phyloP scores from a whole-genome alignment of 2,329 filamentous ascomycete genomes.

The Penicillium sp. region DNA sequence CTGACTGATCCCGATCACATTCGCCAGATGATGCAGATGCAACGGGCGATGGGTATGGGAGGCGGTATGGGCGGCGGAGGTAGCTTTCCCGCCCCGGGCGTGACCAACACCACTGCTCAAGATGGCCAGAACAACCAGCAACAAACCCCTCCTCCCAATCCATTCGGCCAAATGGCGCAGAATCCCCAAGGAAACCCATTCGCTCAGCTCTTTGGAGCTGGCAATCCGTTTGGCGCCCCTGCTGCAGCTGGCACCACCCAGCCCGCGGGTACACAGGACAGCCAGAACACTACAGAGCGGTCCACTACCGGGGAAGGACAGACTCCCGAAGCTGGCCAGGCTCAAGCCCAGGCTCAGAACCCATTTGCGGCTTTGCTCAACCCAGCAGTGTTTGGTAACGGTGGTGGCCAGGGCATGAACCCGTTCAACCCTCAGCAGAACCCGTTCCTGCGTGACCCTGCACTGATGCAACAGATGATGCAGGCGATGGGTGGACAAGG shows the following conservation, averaged over 20 bases:
- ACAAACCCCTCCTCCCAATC: slow-evolving; percentile 28
- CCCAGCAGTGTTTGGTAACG: slow-evolving; percentile 34
- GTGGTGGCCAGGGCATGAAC: slow-evolving; percentile 41
- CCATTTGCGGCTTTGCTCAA: slow-evolving; percentile 66
- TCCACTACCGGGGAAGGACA: slow-evolving; percentile 31
- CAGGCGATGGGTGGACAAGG: slow-evolving; percentile 44
- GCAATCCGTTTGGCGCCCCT: slow-evolving; percentile 23
- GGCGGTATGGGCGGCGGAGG: slow-evolving; percentile 48
- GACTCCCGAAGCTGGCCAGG: slow-evolving; percentile 33
- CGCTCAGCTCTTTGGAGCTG: slow-evolving; percentile 52
- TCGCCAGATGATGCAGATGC: slow-evolving; percentile 76
- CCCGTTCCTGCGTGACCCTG: slow-evolving; percentile 57
- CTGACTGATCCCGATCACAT: slow-evolving; percentile 86
- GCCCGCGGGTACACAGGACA: slow-evolving; percentile 28
- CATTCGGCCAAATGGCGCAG: slow-evolving; percentile 18
- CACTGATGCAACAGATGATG: slow-evolving; percentile 55
- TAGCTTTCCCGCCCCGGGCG: slow-evolving; percentile 83
- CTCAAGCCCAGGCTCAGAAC: slow-evolving; percentile 45
- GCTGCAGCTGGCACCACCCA: slow-evolving; percentile 29
- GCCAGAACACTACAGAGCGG: slow-evolving; percentile 27
- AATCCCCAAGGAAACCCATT: slow-evolving; percentile 47
- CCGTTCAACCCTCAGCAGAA: slow-evolving; percentile 48
- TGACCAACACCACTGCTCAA: slow-evolving; percentile 77
- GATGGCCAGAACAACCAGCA: slow-evolving; percentile 39
- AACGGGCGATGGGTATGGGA: slow-evolving; percentile 55